phyloP scores from a whole-genome alignment of 345 rosid species.

The Reutealis trisperma region DNA sequence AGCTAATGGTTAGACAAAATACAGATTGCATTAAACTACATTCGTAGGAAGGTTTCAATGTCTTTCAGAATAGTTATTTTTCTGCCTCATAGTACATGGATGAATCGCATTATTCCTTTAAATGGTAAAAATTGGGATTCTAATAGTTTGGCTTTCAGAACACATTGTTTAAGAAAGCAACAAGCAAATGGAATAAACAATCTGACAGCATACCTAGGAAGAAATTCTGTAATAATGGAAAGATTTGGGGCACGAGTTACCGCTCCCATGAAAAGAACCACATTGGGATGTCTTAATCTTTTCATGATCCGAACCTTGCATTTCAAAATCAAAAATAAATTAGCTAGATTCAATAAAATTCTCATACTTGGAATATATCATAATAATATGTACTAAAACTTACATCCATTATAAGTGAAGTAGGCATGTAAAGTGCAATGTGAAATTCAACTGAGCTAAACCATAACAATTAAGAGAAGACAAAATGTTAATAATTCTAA shows the following conservation, averaged over 20 bases:
- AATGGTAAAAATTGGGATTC: neutral
- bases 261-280: slow-evolving; percentile 99
- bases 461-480: neutral
- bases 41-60: neutral
- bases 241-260: slow-evolving; percentile 90
- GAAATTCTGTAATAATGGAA: slow-evolving; percentile 91
- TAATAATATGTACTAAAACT: neutral
- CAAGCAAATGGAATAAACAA: slow-evolving; percentile 14
- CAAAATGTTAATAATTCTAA: neutral
- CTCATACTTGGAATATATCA: neutral
- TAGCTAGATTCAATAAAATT: neutral
- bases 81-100: neutral
- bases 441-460: neutral
- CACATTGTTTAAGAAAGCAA: neutral
- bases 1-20: neutral
- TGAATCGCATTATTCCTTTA: neutral
- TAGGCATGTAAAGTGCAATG: neutral
- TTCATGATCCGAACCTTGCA: slow-evolving; percentile 79
- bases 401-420: neutral
- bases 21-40: neutral
- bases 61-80: neutral
- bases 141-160: neutral
- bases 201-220: slow-evolving; percentile 62
- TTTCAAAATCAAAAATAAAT: slow-evolving; percentile 13
- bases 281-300: slow-evolving; percentile 89